phyloP scores from a whole-genome alignment of 225 moss, liverwort and hornwort species.

The Takakia lepidozioides region DNA sequence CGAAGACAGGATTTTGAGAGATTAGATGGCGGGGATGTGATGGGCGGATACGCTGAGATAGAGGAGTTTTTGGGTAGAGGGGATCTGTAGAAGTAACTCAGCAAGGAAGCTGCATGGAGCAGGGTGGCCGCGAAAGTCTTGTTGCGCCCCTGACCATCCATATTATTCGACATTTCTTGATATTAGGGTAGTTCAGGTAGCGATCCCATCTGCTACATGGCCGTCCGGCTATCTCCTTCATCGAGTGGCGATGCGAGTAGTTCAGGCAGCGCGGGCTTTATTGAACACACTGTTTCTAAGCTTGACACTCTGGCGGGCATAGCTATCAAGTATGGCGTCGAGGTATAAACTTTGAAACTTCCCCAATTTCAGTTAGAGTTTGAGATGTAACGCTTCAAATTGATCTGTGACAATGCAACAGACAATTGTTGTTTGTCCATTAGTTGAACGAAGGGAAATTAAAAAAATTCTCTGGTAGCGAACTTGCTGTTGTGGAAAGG shows the following conservation, averaged over 20 bases:
- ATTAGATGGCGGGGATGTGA: too few relatives aligned
- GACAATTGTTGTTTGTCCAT: conserved; percentile 2
- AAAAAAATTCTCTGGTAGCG: background rate
- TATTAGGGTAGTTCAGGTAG: conserved; percentile 3
- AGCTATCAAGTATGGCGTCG: conserved; percentile 96
- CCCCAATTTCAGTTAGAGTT: too few relatives aligned
- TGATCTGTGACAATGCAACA: too few relatives aligned
- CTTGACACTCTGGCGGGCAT: conserved; percentile 92
- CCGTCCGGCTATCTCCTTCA: conserved; percentile 27
- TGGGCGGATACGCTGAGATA: too few relatives aligned
- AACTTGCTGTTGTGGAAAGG: conserved; percentile 2
- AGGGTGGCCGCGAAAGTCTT: conserved; percentile 3
- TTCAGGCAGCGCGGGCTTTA: conserved; percentile 55
- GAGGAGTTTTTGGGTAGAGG: too few relatives aligned
- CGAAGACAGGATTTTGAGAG: too few relatives aligned
- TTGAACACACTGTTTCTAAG: conserved; percentile 70
- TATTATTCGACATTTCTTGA: conserved; percentile 6
- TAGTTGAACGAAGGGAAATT: background rate
- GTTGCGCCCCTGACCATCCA: conserved; percentile 10
- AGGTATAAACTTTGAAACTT: conserved; percentile 30
- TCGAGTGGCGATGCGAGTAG: conserved; percentile 52
- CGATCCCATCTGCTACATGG: conserved; percentile 16
- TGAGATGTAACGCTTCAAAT: too few relatives aligned
- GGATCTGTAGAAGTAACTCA: too few relatives aligned
- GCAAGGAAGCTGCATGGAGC: conserved; percentile 1